Percentiles rank a stretch among this genome's conserved stretches.
Conservation (phyloP, 2,329 filamentous ascomycete genomes). For the Xylariaceae sp. region DNA sequence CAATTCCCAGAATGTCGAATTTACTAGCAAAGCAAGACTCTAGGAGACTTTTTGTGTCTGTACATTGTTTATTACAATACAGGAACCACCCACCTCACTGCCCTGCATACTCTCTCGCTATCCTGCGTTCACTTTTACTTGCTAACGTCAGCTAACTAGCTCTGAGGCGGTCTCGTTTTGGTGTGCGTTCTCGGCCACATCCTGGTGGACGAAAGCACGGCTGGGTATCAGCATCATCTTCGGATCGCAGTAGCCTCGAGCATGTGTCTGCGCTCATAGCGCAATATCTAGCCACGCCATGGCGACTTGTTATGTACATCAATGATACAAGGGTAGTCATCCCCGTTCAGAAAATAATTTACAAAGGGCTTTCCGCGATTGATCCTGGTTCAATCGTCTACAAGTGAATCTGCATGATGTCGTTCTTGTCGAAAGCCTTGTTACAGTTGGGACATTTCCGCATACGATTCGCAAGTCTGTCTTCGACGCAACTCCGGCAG, state of each 20-base stretch:
- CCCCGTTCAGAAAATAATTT: slow-evolving; percentile 18
- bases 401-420: slow-evolving; percentile 72
- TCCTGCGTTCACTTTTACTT: slow-evolving; percentile 15
- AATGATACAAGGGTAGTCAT: slow-evolving; percentile 13
- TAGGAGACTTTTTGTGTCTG: not conserved
- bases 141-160: slow-evolving; percentile 2
- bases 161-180: not conserved
- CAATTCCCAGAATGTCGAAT: not conserved
- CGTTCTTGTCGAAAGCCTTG: slow-evolving; percentile 83
- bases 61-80: slow-evolving; percentile 10
- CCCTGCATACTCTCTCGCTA: slow-evolving; percentile 12
- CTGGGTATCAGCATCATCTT: slow-evolving; percentile 10
- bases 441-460: slow-evolving; percentile 95
- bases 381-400: slow-evolving; percentile 21
- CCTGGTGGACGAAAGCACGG: not conserved
- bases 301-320: slow-evolving; percentile 18
- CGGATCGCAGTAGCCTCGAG: slow-evolving; percentile 1
- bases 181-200: slow-evolving; percentile 1
- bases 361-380: slow-evolving; percentile 8
- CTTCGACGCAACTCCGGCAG: slow-evolving; percentile 85
- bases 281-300: not conserved
- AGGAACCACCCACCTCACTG: not conserved
- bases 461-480: slow-evolving; percentile 82
- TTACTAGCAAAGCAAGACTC: slow-evolving; percentile 1
- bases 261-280: slow-evolving; percentile 4